Percentiles rank a stretch among this genome's conserved stretches.
phyloP scores from a whole-genome alignment of 768 basidiomycete species.

The Boletellus sp. region DNA sequence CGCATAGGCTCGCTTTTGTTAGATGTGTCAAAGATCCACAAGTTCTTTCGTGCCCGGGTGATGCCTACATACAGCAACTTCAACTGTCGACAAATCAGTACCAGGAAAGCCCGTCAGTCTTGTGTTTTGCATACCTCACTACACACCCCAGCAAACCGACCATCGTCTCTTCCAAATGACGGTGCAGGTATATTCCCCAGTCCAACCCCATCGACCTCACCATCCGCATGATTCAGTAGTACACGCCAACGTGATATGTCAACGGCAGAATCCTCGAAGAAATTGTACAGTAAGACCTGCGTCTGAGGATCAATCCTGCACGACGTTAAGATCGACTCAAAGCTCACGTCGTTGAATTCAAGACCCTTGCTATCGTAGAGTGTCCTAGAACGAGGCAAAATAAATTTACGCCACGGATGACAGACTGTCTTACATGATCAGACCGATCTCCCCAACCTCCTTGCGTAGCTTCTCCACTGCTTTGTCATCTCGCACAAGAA shows the following conservation, averaged over 20 bases:
- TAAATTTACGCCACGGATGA: background rate
- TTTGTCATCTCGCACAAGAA: conserved; percentile 61
- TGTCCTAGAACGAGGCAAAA: conserved; percentile 16
- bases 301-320: background rate
- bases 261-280: conserved; percentile 62
- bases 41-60: conserved; percentile 62
- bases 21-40: conserved; percentile 69
- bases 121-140: conserved; percentile 43
- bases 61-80: conserved; percentile 70
- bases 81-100: conserved; percentile 37
- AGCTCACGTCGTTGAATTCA: conserved; percentile 20
- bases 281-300: conserved; percentile 71
- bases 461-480: conserved; percentile 45
- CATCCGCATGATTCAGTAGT: conserved; percentile 42
- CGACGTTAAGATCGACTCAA: background rate
- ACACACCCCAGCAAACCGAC: conserved; percentile 53
- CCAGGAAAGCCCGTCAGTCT: too few relatives aligned
- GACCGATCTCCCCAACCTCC: conserved; percentile 55
- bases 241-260: conserved; percentile 57
- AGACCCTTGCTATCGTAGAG: conserved; percentile 34
- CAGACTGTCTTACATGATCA: conserved; percentile 46
- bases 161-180: conserved; percentile 41
- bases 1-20: conserved; percentile 55
- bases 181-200: conserved; percentile 34
- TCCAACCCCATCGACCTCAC: conserved; percentile 11